A percentile compares a stretch with the other conserved stretches of the same genome.
These are phyloP conservation scores for Paracoccidioides brasiliensis DNA, from an alignment of 2,329 filamentous ascomycete species.

Conservation along the genomic window DNA sequence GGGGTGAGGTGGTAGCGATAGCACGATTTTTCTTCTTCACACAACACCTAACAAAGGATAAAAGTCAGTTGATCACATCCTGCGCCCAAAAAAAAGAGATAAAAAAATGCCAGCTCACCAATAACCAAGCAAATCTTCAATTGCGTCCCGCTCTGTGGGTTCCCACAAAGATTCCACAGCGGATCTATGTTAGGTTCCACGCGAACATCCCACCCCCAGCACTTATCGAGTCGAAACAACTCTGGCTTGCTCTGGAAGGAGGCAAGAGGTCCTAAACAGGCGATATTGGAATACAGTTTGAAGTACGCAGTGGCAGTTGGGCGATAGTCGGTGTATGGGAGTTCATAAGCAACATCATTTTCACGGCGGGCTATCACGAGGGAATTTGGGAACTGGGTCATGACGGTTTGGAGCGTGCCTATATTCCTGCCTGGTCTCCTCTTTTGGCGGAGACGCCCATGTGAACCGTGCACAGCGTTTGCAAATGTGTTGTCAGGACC, in stretches of 20 bases:
- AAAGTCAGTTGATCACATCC: background rate
- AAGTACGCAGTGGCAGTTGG: background rate
- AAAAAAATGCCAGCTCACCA: background rate
- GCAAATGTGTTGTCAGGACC: background rate
- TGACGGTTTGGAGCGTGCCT: too few relatives aligned
- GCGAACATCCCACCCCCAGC: constrained; percentile 1
- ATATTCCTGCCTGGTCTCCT: too few relatives aligned
- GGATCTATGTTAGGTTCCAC: background rate
- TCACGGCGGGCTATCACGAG: background rate
- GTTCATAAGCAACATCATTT: background rate
- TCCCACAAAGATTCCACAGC: background rate
- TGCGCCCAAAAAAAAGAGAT: background rate
- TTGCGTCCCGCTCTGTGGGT: background rate
- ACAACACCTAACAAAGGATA: background rate
- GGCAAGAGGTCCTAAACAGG: background rate
- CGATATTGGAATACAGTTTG: background rate
- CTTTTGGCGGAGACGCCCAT: too few relatives aligned
- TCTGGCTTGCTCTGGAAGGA: constrained; percentile 1
- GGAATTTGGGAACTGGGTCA: too few relatives aligned
- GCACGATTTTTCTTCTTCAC: background rate
- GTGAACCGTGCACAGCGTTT: too few relatives aligned
- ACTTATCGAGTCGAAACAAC: background rate
- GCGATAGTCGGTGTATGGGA: background rate
- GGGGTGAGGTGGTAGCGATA: too few relatives aligned
- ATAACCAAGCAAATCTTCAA: constrained; percentile 1